phyloP scores from a whole-genome alignment of 176 grass and related monocot species.

The Oryza coarctata region DNA sequence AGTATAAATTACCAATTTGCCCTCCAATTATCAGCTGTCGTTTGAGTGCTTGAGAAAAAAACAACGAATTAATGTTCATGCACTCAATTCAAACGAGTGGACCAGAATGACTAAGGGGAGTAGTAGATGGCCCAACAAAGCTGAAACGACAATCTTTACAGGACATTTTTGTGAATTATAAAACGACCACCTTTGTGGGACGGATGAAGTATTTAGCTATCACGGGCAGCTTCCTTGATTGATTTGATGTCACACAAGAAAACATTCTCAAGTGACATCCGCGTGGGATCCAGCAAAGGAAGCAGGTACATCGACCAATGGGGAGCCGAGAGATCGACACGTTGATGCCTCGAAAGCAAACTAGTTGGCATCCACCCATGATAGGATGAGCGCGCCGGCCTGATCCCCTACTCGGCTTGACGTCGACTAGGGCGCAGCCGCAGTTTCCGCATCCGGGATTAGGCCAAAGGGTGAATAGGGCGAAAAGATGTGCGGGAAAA shows the following conservation, averaged over 20 bases:
- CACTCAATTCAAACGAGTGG: too few species aligned
- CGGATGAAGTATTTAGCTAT: constrained; percentile 30
- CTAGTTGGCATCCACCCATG: constrained; percentile 15
- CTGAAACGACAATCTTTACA: too few species aligned
- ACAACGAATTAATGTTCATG: too few species aligned
- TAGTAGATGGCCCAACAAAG: too few species aligned
- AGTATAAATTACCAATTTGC: too few species aligned
- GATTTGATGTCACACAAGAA: constrained; percentile 31
- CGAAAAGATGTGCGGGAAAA: neutral
- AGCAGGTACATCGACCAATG: constrained; percentile 14
- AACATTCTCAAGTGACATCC: constrained; percentile 45
- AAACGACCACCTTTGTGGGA: too few species aligned
- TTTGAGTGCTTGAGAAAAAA: too few species aligned
- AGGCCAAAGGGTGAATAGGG: constrained; percentile 2
- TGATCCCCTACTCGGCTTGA: constrained; percentile 35
- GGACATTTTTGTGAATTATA: too few species aligned
- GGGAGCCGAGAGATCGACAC: constrained; percentile 34
- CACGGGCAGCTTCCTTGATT: constrained; percentile 28
- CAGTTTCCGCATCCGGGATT: constrained; percentile 34
- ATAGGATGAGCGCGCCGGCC: constrained; percentile 34
- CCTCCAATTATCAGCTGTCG: too few species aligned
- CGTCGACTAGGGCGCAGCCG: constrained; percentile 21
- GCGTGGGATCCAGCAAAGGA: constrained; percentile 21
- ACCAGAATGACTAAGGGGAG: too few species aligned
- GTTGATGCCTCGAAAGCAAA: constrained; percentile 49